phyloP scores from a whole-genome alignment of 441 rosid genomes.

The Pelargonium citronellum region DNA sequence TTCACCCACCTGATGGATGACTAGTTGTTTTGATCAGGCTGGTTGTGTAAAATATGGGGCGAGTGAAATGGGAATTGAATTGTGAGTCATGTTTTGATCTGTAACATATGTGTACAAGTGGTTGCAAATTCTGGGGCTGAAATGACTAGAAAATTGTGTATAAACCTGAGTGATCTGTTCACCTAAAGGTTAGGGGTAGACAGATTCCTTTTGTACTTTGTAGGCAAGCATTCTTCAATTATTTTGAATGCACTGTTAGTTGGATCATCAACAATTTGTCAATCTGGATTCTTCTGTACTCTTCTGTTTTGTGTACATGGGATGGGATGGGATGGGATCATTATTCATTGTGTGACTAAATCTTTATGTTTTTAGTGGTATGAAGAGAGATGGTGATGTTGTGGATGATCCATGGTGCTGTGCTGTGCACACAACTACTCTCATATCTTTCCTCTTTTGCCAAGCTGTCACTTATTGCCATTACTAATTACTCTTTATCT shows the following conservation, averaged over 20 bases:
- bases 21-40: conserved; percentile 14
- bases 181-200: conserved; percentile 29
- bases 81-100: background rate
- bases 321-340: too few relatives aligned
- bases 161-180: conserved; percentile 22
- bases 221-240: conserved; percentile 32
- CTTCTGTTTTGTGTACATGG: too few relatives aligned
- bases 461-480: too few relatives aligned
- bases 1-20: conserved; percentile 27
- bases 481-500: too few relatives aligned
- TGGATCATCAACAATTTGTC: conserved; percentile 11
- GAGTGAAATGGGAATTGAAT: conserved; percentile 13
- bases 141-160: conserved; percentile 31
- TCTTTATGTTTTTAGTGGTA: too few relatives aligned
- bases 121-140: conserved; percentile 16
- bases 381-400: too few relatives aligned
- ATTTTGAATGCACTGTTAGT: conserved; percentile 29
- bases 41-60: conserved; percentile 20
- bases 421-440: too few relatives aligned
- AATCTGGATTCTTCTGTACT: background rate
- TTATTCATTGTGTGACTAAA: too few relatives aligned
- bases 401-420: too few relatives aligned
- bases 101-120: conserved; percentile 1
- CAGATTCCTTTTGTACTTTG: conserved; percentile 27
- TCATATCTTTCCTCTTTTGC: too few relatives aligned